Evolutionary conservation across 1,284 basidiomycete species (phyloP), one percentile per base, ranked within the genome.

Genomic region (Pisolithus thermaeus): DNA sequence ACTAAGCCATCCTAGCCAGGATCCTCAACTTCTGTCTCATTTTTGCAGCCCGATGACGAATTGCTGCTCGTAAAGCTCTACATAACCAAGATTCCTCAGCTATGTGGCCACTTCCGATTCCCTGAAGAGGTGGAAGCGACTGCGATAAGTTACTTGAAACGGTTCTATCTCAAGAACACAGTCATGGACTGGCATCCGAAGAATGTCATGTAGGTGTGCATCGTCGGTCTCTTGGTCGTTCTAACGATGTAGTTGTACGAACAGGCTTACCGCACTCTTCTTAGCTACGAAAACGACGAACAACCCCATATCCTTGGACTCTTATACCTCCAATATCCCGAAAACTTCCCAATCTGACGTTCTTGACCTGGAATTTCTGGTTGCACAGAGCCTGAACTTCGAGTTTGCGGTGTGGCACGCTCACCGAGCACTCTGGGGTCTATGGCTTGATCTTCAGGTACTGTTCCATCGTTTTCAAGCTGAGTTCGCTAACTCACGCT

Each of bases 121-220:
- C 88, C 92, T 0, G 92, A 97, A 61, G 85, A 90, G 60, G 92
- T 98, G 3, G 92, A 96, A 66, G 89, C 93, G 0, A 97, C 95
- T 1, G 92, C 94, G 0, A 83, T 92, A 52, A 85, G 80, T 43
- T 98, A 95, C 67, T 75, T 99, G 58, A 99, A 99, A 67, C 80
- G 97, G 4, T 99, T 99, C 72, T 99, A 99, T 67, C 78, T 99
- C 50, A 89, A 91, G 70, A 99, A 99, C 64, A 97, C 94, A 1
- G 92, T 94, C 49, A 97, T 99, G 94, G 95, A 99, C 66, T 97
- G 92, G 84, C 97, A 99, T 71, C 97, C 96, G 0, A 97, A 97
- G 71, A 90, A 91, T 61, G 92, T 99, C 63, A 98, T 99, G 96
- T 97, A 65, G 49, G 88, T 70, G 7, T 25, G n/a, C 48, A n/a